These are phyloP conservation scores for Cutaneotrichosporon curvatum DNA, from an alignment of 1,284 basidiomycete genomes.

Conservation along the genomic window DNA sequence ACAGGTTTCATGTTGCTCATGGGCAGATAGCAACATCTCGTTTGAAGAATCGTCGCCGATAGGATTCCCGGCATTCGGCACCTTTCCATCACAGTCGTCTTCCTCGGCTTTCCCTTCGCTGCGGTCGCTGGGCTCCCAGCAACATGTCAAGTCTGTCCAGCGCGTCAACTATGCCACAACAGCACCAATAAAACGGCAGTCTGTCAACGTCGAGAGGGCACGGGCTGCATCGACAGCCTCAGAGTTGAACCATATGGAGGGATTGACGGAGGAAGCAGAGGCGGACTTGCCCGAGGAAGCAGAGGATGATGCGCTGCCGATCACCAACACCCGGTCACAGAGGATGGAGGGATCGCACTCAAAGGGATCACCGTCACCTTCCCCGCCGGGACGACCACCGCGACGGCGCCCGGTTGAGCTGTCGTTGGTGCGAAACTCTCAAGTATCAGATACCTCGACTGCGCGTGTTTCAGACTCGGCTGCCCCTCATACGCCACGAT, in stretches of 20 bases:
- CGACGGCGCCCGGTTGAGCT: constrained; percentile 1
- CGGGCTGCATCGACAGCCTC: not conserved
- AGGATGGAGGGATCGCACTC: no score
- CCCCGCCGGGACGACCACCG: constrained; percentile 1
- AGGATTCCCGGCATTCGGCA: no score
- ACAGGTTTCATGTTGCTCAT: no score
- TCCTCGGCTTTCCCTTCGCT: not conserved
- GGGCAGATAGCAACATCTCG: no score
- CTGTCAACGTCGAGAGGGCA: not conserved
- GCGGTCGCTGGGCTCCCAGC: not conserved
- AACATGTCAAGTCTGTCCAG: no score
- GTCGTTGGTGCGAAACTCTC: not conserved
- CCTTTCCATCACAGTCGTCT: no score
- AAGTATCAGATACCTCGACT: not conserved
- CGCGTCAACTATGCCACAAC: not conserved
- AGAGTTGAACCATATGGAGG: not conserved
- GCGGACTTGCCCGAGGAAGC: not conserved
- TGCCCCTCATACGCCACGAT: constrained; percentile 1
- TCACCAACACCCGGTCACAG: no score
- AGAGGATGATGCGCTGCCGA: no score
- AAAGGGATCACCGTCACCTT: not conserved
- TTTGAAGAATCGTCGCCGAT: no score
- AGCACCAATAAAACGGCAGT: not conserved
- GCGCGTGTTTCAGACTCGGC: not conserved
- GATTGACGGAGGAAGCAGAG: not conserved